These are phyloP conservation scores for Panellus pusillus DNA, from an alignment of 768 basidiomycete genomes.

Conservation along the genomic window DNA sequence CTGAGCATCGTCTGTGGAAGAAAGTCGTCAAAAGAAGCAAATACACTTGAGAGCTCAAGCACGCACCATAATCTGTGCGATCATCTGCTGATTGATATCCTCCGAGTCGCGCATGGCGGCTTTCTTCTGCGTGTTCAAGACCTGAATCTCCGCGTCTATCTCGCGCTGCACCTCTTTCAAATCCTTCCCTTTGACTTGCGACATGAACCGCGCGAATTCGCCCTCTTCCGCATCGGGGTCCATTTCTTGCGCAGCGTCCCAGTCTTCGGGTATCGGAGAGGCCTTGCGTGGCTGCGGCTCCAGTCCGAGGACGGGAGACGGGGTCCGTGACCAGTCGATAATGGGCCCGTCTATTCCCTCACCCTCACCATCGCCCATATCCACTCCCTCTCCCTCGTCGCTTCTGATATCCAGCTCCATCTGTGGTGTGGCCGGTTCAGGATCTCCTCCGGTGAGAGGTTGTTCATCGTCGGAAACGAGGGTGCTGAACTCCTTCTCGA, in stretches of 20 bases:
- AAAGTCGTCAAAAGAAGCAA: not conserved
- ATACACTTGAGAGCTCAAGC: too few species aligned
- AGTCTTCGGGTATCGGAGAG: conserved; percentile 41
- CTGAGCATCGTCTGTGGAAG: conserved; percentile 75
- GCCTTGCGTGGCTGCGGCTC: conserved; percentile 27
- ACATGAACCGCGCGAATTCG: conserved; percentile 90
- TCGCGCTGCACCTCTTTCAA: conserved; percentile 80
- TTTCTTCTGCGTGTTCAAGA: conserved; percentile 80
- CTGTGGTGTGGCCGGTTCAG: not conserved
- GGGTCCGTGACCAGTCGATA: conserved; percentile 31
- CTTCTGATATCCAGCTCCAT: not conserved
- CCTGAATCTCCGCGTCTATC: conserved; percentile 88
- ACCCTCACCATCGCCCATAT: too few species aligned
- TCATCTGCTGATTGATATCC: conserved; percentile 94
- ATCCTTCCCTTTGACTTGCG: conserved; percentile 86
- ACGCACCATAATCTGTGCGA: conserved; percentile 75
- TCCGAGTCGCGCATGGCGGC: conserved; percentile 92
- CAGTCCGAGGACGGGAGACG: conserved; percentile 30
- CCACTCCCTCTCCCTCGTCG: too few species aligned
- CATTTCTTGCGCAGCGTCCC: conserved; percentile 88
- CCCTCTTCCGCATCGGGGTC: conserved; percentile 76
- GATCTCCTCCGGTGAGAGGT: not conserved
- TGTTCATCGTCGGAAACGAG: not conserved
- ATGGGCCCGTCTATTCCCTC: not conserved
- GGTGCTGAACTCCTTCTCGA: not conserved